phyloP scores from a whole-genome alignment of 2,329 filamentous ascomycete species.

The Colletotrichum neosansevieriae region DNA sequence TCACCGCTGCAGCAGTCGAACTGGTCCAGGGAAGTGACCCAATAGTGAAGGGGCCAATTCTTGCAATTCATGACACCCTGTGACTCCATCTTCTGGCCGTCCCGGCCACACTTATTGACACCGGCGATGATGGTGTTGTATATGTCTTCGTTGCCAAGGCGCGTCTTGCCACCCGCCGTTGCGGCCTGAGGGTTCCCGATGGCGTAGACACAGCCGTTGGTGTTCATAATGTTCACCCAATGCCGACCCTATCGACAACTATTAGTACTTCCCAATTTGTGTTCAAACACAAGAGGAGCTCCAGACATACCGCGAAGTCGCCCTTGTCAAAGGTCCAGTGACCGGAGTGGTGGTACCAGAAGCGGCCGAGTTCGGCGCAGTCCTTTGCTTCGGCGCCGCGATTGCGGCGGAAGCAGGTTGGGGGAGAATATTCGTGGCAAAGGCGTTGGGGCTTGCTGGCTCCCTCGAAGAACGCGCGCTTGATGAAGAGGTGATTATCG shows the following conservation, averaged over 20 bases:
- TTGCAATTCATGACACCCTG: slow-evolving; percentile 16
- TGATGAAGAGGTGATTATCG: background rate
- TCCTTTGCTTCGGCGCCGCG: background rate
- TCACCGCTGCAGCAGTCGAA: slow-evolving; percentile 26
- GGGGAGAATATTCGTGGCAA: background rate
- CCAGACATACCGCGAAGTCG: slow-evolving; percentile 1
- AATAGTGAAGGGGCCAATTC: slow-evolving; percentile 6
- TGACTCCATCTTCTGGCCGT: slow-evolving; percentile 2
- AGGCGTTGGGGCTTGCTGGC: background rate
- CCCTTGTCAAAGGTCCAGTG: slow-evolving; percentile 6
- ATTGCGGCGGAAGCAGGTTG: slow-evolving; percentile 18
- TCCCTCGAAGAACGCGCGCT: slow-evolving; percentile 1
- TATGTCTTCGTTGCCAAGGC: slow-evolving; percentile 19
- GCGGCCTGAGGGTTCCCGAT: slow-evolving; percentile 3
- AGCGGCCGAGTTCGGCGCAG: slow-evolving; percentile 11
- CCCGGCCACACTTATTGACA: background rate
- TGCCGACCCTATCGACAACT: background rate
- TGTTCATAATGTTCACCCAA: slow-evolving; percentile 17
- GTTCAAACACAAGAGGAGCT: too few relatives aligned
- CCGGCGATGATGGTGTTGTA: background rate
- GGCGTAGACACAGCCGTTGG: slow-evolving; percentile 13
- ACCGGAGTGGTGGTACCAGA: background rate
- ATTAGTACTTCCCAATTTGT: too few relatives aligned
- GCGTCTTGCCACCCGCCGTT: background rate
- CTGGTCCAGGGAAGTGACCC: slow-evolving; percentile 13